Conservation (phyloP, 495 filamentous ascomycete species). For the Symbiotaphrina buchneri region DNA sequence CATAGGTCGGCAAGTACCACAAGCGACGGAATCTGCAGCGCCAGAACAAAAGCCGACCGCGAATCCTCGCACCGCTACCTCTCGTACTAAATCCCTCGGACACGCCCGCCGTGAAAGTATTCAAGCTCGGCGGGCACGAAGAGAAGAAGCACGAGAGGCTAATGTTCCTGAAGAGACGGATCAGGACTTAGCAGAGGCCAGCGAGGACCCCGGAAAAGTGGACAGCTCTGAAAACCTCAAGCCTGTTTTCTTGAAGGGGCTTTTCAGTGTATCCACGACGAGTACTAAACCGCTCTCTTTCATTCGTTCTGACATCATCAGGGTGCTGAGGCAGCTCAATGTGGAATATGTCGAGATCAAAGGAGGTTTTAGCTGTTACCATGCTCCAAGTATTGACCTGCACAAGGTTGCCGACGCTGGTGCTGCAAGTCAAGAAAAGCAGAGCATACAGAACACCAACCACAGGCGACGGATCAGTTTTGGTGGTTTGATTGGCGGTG, state of each 20-base stretch:
- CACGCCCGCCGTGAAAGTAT: slow-evolving; percentile 82
- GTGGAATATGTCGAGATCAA: slow-evolving; percentile 82
- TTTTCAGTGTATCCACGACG: slow-evolving; percentile 94
- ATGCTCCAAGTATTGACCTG: slow-evolving; percentile 74
- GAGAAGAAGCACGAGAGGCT: slow-evolving; percentile 40
- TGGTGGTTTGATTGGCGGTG: slow-evolving; percentile 37
- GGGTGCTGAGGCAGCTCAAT: slow-evolving; percentile 67
- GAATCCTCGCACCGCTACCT: slow-evolving; percentile 28
- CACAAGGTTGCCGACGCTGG: slow-evolving; percentile 28
- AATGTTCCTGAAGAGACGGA: slow-evolving; percentile 72
- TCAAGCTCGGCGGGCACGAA: slow-evolving; percentile 51
- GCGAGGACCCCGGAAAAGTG: slow-evolving; percentile 8
- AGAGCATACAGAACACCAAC: slow-evolving; percentile 16
- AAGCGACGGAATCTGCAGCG: slow-evolving; percentile 15
- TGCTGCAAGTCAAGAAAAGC: neutral
- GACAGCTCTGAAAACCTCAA: slow-evolving; percentile 46
- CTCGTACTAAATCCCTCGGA: slow-evolving; percentile 73
- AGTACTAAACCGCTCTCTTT: slow-evolving; percentile 69
- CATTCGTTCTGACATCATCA: slow-evolving; percentile 80
- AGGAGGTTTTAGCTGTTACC: slow-evolving; percentile 77
- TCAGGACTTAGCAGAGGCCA: slow-evolving; percentile 23
- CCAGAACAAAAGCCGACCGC: slow-evolving; percentile 18
- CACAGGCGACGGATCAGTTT: slow-evolving; percentile 71
- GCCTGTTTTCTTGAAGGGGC: slow-evolving; percentile 87
- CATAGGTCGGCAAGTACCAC: slow-evolving; percentile 9